Percentiles rank a stretch among this genome's conserved stretches.
phyloP scores from a whole-genome alignment of 106 monocot genomes.

The Phalaenopsis aphrodite region DNA sequence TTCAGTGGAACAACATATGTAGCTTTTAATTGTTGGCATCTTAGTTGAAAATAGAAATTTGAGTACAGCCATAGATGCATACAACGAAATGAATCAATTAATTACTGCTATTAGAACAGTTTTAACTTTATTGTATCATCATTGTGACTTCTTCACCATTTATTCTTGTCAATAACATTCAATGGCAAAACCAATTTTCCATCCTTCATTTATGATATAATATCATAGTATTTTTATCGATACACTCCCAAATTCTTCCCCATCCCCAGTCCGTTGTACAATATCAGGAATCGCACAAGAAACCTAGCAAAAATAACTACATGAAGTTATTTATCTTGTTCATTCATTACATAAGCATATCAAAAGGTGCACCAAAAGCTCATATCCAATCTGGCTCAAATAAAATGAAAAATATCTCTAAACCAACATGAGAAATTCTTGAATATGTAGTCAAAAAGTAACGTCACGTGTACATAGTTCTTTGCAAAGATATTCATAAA shows the following conservation, averaged over 20 bases:
- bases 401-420: not conserved
- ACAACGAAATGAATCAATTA: too few species aligned
- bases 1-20: not conserved
- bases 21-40: not conserved
- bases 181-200: not conserved
- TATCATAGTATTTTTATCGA: not conserved
- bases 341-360: not conserved
- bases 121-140: not conserved
- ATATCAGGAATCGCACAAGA: not conserved
- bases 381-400: not conserved
- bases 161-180: not conserved
- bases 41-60: not conserved
- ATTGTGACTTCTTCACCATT: not conserved
- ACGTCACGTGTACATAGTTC: not conserved
- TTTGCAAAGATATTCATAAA: not conserved
- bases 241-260: not conserved
- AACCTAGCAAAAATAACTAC: not conserved
- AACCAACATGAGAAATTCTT: not conserved
- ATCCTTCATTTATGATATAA: not conserved
- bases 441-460: not conserved
- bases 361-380: not conserved
- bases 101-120: not conserved
- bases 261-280: not conserved
- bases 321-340: not conserved
- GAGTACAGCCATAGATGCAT: not conserved